These are phyloP conservation scores for Ophiocordyceps camponoti-saundersi DNA, from an alignment of 2,329 filamentous ascomycete species.

Conservation along the genomic window DNA sequence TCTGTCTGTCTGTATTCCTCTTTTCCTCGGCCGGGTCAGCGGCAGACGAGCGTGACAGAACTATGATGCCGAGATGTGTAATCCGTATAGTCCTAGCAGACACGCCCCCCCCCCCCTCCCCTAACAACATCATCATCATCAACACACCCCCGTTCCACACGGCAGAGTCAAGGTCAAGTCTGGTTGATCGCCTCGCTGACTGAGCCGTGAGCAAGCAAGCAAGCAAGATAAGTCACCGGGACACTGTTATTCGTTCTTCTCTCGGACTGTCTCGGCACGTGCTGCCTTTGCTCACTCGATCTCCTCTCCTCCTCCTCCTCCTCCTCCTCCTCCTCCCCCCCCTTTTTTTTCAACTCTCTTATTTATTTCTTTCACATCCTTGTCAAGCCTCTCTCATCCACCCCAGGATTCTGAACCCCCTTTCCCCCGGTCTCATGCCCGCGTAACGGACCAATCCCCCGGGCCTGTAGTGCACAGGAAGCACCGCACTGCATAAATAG, in stretches of 20 bases:
- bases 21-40: too few relatives aligned
- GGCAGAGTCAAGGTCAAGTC: neutral
- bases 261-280: neutral
- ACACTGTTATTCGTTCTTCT: neutral
- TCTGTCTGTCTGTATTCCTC: too few relatives aligned
- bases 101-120: too few relatives aligned
- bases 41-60: too few relatives aligned
- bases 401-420: neutral
- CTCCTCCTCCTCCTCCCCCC: neutral
- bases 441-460: neutral
- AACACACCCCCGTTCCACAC: neutral
- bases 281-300: neutral
- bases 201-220: neutral
- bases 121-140: neutral
- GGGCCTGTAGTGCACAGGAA: neutral
- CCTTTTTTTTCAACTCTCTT: neutral
- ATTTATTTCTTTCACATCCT: too few relatives aligned
- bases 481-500: neutral
- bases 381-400: neutral
- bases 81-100: too few relatives aligned
- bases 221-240: too few relatives aligned
- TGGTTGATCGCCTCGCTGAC: neutral
- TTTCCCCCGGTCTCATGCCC: neutral
- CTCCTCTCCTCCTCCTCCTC: neutral
- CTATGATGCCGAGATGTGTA: too few relatives aligned